Base-by-base conservation (phyloP, 1,284 basidiomycete species). In the Melanopsichium pennsylvanicum region DNA sequence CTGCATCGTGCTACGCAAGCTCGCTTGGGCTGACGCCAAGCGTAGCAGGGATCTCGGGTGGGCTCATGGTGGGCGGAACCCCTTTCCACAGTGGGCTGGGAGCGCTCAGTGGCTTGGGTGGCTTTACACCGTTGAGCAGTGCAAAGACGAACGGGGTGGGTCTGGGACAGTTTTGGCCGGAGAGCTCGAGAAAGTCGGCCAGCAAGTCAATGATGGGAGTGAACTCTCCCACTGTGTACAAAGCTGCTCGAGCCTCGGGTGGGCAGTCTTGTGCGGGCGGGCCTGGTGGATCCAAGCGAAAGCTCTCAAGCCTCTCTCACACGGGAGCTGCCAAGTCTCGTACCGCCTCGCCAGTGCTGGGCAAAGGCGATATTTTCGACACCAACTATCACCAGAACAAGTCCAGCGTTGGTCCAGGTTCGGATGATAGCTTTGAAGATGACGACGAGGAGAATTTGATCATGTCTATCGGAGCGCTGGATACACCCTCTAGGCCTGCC, bases 21-120 rank as follows among this genome's bases (percentile, higher is more conserved):
- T 60, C 62, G 12, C 47, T 76, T 4, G 74, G 74, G 0, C 39
- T 76, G 23, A 76, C 74, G 4, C 74, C 74, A 16, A 72, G 62
- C 34, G 64, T 76, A 12, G 68, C 71, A 0, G 26, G 34, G 15
- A 63, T 75, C 7, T 61, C 64, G 31, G 51, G 56, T 15, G 56
- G 49, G 1, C 27, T 63, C 22, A 62, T 57, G 11, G 34, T 42
- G 18, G 52, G n/a, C n/a, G n/a, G 32, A 4, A 62, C 66, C 1
- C 59, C 60, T 1, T 64, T 70, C 51, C 55, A 63, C 26, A 56
- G 56, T 9, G 58, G 64, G 0, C 38, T 68, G 18, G 58, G 64
- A 5, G 52, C 41, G 16, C 21, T 67, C 38, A 50, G 51, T 7
- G 63, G 57, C 3, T 22, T 68, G 25, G 64, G 52, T 8, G 58